These are phyloP conservation scores for Saprolegnia parasitica DNA, from an alignment of 352 stramenopile species.

Conservation along the genomic window DNA sequence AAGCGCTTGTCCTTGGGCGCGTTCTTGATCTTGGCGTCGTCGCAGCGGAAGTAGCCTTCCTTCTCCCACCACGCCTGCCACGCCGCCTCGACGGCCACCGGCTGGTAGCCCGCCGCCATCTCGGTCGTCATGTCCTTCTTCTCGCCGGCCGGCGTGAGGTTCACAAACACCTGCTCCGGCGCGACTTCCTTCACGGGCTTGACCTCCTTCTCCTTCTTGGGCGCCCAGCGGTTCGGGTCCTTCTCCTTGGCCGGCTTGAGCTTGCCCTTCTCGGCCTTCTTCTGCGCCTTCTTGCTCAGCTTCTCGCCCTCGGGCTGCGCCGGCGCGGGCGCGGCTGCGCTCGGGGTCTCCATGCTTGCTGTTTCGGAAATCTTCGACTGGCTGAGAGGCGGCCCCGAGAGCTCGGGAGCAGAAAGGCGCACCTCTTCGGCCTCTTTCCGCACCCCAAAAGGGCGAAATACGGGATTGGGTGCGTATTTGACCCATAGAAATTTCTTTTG, in stretches of 20 bases:
- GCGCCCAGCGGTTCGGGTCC: conserved; percentile 88
- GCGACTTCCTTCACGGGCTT: conserved; percentile 49
- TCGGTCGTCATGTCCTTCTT: conserved; percentile 90
- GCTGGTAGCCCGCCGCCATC: conserved; percentile 95
- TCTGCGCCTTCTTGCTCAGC: conserved; percentile 95
- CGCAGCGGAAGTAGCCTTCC: conserved; percentile 93
- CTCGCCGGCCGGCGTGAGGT: conserved; percentile 91
- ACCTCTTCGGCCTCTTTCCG: not conserved
- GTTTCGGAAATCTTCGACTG: not conserved
- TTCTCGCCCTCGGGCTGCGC: conserved; percentile 45
- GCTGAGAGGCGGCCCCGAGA: not conserved
- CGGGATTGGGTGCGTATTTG: not conserved
- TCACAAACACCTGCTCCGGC: conserved; percentile 75
- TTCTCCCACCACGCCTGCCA: conserved; percentile 99
- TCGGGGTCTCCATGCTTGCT: not conserved
- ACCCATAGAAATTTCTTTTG: too few relatives aligned
- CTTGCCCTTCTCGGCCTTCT: conserved; percentile 91
- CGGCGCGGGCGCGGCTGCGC: not conserved
- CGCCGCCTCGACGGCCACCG: conserved; percentile 93
- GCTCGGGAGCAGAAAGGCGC: not conserved
- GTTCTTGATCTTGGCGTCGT: conserved; percentile 41
- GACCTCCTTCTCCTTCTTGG: conserved; percentile 86
- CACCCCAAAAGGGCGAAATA: not conserved
- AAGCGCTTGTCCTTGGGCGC: conserved; percentile 38
- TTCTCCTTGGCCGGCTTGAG: conserved; percentile 91